These are phyloP conservation scores for Prunus fruticosa DNA, from an alignment of 306 rosid genomes.

Conservation along the genomic window DNA sequence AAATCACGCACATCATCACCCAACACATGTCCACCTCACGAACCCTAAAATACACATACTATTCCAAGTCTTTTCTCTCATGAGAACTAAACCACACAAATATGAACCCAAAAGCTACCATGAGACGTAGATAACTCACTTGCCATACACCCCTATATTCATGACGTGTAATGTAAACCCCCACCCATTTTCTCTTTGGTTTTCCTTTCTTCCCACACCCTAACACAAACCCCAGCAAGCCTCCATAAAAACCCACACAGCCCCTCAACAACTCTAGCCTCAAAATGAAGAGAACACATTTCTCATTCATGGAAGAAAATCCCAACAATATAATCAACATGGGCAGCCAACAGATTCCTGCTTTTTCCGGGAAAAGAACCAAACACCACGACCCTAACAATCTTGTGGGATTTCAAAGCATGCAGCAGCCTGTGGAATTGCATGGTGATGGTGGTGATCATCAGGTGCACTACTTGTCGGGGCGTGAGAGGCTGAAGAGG, in stretches of 20 bases:
- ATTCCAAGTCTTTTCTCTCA: slow-evolving; percentile 2
- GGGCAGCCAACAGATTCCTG: slow-evolving; percentile 8
- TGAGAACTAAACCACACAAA: slow-evolving; percentile 40
- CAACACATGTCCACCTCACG: slow-evolving; percentile 29
- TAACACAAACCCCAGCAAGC: background rate
- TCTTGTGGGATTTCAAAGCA: background rate
- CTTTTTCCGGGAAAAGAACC: slow-evolving; percentile 28
- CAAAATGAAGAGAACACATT: slow-evolving; percentile 4
- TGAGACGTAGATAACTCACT: slow-evolving; percentile 43
- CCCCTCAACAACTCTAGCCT: background rate
- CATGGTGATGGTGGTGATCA: background rate
- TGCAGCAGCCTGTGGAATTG: background rate
- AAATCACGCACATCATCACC: background rate
- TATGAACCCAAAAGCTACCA: slow-evolving; percentile 17
- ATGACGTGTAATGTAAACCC: slow-evolving; percentile 44
- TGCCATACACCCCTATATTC: slow-evolving; percentile 45
- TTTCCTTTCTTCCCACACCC: background rate
- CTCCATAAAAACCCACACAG: background rate
- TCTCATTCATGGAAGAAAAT: slow-evolving; percentile 31
- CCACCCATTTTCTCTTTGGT: slow-evolving; percentile 27
- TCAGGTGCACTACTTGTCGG: slow-evolving; percentile 14
- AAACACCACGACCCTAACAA: background rate
- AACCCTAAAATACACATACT: slow-evolving; percentile 27
- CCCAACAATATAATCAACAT: slow-evolving; percentile 5
- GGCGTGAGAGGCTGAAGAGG: slow-evolving; percentile 57